These are phyloP conservation scores for Lepidium africanum DNA, from an alignment of 345 rosid genomes.

Conservation along the genomic window DNA sequence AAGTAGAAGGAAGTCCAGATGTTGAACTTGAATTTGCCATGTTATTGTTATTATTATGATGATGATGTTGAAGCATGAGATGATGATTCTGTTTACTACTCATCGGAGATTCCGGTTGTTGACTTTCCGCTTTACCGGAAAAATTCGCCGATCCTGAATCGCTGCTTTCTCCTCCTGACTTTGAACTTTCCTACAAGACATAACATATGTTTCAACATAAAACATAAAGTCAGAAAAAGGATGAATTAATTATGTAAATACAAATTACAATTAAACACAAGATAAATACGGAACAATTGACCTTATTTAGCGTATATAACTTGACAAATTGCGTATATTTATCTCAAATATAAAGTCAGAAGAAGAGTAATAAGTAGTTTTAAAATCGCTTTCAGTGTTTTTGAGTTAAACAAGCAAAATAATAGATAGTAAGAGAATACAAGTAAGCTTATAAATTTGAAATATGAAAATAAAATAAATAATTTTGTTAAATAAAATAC, in stretches of 20 bases:
- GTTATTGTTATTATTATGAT: too few species aligned
- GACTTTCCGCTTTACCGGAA: slow-evolving; percentile 66
- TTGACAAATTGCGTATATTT: slow-evolving; percentile 15
- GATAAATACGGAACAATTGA: slow-evolving; percentile 5
- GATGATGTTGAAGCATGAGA: slow-evolving; percentile 35
- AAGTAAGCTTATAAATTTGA: slow-evolving; percentile 7
- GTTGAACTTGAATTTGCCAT: slow-evolving; percentile 41
- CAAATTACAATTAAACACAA: neutral
- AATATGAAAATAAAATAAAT: neutral
- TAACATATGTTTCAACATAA: slow-evolving; percentile 1
- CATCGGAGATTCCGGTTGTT: slow-evolving; percentile 76
- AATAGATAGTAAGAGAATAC: slow-evolving; percentile 17
- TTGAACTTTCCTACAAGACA: slow-evolving; percentile 70
- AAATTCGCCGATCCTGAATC: slow-evolving; percentile 86
- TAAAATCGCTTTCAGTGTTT: slow-evolving; percentile 21
- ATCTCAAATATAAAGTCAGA: slow-evolving; percentile 15
- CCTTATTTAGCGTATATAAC: slow-evolving; percentile 11
- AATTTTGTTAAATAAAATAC: neutral
- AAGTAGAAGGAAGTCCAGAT: slow-evolving; percentile 29
- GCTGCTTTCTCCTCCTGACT: slow-evolving; percentile 68
- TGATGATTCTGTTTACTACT: slow-evolving; percentile 44
- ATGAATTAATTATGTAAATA: slow-evolving; percentile 2
- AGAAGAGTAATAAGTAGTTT: slow-evolving; percentile 13
- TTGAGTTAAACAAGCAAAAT: neutral
- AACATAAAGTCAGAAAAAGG: slow-evolving; percentile 8